These are phyloP conservation scores for Aspergillus brasiliensis DNA, from an alignment of 2,329 filamentous ascomycete species.

Conservation along the genomic window DNA sequence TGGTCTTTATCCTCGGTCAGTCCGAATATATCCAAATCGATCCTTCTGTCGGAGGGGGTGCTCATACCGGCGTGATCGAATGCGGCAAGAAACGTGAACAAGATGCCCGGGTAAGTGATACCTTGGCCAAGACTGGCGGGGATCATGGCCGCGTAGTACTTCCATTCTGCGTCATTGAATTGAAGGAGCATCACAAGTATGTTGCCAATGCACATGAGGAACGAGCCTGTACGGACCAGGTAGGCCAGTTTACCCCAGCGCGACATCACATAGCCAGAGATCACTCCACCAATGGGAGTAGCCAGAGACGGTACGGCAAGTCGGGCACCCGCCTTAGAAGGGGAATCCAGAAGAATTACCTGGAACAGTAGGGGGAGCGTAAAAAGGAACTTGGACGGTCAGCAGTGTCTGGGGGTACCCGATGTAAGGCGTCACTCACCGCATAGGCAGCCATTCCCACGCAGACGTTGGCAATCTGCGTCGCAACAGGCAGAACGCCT, in stretches of 20 bases:
- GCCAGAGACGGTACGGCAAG: conserved; percentile 50
- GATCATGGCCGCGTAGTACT: conserved; percentile 49
- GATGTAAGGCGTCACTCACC: conserved; percentile 43
- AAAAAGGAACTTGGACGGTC: conserved; percentile 46
- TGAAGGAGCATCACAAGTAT: conserved; percentile 42
- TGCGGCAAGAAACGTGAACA: conserved; percentile 64
- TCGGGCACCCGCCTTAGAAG: conserved; percentile 48
- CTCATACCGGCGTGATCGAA: conserved; percentile 61
- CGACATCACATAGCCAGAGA: conserved; percentile 52
- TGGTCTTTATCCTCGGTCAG: conserved; percentile 51
- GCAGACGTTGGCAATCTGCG: conserved; percentile 62
- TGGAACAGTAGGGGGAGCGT: conserved; percentile 51
- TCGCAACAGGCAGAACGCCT: conserved; percentile 57
- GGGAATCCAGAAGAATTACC: conserved; percentile 44
- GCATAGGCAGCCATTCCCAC: conserved; percentile 64
- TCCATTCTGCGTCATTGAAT: conserved; percentile 48
- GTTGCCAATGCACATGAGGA: conserved; percentile 50
- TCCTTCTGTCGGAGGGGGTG: conserved; percentile 15
- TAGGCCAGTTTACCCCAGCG: conserved; percentile 48
- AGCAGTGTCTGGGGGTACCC: background rate
- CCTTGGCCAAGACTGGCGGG: conserved; percentile 52
- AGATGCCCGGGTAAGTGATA: conserved; percentile 50
- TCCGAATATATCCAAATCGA: background rate
- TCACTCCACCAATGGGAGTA: conserved; percentile 47
- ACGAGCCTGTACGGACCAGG: conserved; percentile 44